phyloP scores from a whole-genome alignment of 768 basidiomycete species.

The Hericium alpestre region DNA sequence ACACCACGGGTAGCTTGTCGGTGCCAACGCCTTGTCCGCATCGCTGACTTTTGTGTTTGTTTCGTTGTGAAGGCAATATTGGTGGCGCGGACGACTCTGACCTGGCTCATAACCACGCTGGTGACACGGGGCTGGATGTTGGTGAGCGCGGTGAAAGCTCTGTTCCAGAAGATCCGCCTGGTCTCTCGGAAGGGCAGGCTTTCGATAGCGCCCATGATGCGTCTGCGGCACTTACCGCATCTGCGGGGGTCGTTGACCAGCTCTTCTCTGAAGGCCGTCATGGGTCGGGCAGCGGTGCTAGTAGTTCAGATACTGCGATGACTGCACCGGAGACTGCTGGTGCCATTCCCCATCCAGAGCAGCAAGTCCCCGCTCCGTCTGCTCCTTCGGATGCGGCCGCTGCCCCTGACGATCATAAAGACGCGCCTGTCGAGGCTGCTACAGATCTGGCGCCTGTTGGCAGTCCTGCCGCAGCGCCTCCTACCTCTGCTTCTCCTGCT shows the following conservation, averaged over 20 bases:
- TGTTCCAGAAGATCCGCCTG: slow-evolving; percentile 7
- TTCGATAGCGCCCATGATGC: slow-evolving; percentile 11
- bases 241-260: not conserved
- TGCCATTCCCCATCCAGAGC: slow-evolving; percentile 9
- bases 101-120: slow-evolving; percentile 17
- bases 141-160: slow-evolving; percentile 10
- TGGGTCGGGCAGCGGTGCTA: not conserved
- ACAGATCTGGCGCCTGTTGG: too few species aligned
- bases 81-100: slow-evolving; percentile 25
- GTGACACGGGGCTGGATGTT: slow-evolving; percentile 2
- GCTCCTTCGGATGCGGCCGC: not conserved
- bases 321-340: not conserved
- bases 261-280: not conserved
- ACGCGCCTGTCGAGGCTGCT: slow-evolving; percentile 1
- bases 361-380: slow-evolving; percentile 4
- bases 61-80: slow-evolving; percentile 36
- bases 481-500: slow-evolving; percentile 5
- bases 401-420: not conserved
- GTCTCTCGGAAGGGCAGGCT: slow-evolving; percentile 13
- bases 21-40: slow-evolving; percentile 31
- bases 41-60: slow-evolving; percentile 46
- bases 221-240: slow-evolving; percentile 1
- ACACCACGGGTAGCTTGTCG: not conserved
- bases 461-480: slow-evolving; percentile 5
- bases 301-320: slow-evolving; percentile 1